A percentile compares a stretch with the other conserved stretches of the same genome.
Conservation (phyloP, 352 stramenopile species). For the Thraustochytrium striatum region DNA sequence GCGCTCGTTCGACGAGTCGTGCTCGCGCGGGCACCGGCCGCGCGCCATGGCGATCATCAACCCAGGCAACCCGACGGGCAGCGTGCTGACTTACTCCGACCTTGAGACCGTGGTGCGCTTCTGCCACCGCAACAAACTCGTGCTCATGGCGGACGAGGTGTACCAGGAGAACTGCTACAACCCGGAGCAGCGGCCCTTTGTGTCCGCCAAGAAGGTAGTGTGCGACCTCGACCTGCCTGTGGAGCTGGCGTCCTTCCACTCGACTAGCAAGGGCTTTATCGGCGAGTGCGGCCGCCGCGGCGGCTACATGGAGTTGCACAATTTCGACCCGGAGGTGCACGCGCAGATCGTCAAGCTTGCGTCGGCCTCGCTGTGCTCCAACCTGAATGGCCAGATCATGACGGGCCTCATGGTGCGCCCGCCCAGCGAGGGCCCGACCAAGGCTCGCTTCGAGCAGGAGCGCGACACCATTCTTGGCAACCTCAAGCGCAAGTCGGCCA, state of each 20-base stretch:
- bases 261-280: conserved; percentile 96
- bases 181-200: conserved; percentile 75
- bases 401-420: conserved; percentile 95
- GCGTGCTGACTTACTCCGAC: conserved; percentile 77
- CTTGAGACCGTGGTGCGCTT: conserved; percentile 92
- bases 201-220: conserved; percentile 90
- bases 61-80: conserved; percentile 95
- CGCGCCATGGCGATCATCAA: conserved; percentile 97
- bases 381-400: conserved; percentile 93
- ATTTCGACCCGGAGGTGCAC: conserved; percentile 80
- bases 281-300: conserved; percentile 93
- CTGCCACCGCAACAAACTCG: conserved; percentile 84
- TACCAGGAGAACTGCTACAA: conserved; percentile 99
- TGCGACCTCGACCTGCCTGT: conserved; percentile 78
- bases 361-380: conserved; percentile 91
- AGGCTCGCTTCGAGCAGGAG: conserved; percentile 80
- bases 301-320: conserved; percentile 94
- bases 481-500: conserved; percentile 83
- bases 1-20: conserved; percentile 73
- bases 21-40: conserved; percentile 79
- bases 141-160: conserved; percentile 96
- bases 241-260: conserved; percentile 97
- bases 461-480: conserved; percentile 79
- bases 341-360: conserved; percentile 97
- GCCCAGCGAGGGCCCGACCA: conserved; percentile 77